phyloP scores from a whole-genome alignment of 352 stramenopile species.

The Thalassiosira mediterranea region DNA sequence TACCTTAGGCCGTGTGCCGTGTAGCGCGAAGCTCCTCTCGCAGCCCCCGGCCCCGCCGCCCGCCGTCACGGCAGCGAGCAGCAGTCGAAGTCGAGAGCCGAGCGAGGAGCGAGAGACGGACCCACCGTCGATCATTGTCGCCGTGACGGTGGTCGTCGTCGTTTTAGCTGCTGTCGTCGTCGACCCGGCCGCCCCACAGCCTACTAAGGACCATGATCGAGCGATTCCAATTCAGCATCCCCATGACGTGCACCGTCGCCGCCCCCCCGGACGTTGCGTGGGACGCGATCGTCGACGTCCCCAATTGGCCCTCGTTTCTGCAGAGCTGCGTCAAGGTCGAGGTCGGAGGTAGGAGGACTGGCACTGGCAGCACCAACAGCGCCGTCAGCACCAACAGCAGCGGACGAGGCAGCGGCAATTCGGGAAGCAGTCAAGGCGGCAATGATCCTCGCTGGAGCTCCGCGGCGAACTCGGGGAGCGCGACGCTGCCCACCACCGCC shows the following conservation, averaged over 20 bases:
- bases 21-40: too few species aligned
- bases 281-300: conserved; percentile 5
- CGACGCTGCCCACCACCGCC: neutral
- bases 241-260: conserved; percentile 3
- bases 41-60: too few species aligned
- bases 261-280: conserved; percentile 9
- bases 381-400: neutral
- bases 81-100: too few species aligned
- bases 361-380: neutral
- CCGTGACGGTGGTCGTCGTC: too few species aligned
- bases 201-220: conserved; percentile 11
- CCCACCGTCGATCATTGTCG: too few species aligned
- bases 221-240: conserved; percentile 15
- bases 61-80: too few species aligned
- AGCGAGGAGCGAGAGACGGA: too few species aligned
- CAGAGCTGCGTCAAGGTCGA: conserved; percentile 1
- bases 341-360: neutral
- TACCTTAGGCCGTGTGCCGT: too few species aligned
- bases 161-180: too few species aligned
- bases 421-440: neutral
- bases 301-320: neutral
- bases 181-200: too few species aligned
- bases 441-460: neutral
- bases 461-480: neutral
- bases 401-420: neutral